Percentiles rank a stretch among this genome's conserved stretches.
Conservation (phyloP, 352 stramenopile species). For the Phytophthora boehmeriae region DNA sequence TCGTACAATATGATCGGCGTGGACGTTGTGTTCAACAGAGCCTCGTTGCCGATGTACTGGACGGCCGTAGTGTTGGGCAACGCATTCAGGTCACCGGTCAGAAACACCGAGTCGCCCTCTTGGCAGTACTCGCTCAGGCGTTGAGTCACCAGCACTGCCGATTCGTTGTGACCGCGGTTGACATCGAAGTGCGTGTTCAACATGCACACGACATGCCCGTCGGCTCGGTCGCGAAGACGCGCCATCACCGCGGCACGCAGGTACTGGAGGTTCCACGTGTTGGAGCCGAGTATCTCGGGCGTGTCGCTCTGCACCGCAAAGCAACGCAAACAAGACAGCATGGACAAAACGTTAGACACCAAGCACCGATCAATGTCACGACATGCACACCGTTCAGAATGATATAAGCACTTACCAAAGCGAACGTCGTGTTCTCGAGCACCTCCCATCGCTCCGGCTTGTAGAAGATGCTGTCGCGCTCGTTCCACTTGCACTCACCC, state of each 20-base stretch:
- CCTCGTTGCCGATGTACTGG: constrained; percentile 41
- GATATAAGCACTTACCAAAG: constrained; percentile 43
- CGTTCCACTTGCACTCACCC: constrained; percentile 54
- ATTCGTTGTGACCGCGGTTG: constrained; percentile 52
- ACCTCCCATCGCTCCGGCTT: constrained; percentile 42
- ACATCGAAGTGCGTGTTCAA: constrained; percentile 81
- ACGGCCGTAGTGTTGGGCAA: constrained; percentile 33
- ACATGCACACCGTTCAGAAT: background rate
- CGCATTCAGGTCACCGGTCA: constrained; percentile 72
- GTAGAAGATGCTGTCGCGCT: constrained; percentile 77
- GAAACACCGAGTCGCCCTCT: constrained; percentile 46
- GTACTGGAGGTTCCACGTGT: constrained; percentile 72
- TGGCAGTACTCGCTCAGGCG: constrained; percentile 48
- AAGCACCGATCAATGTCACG: background rate
- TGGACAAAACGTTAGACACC: background rate
- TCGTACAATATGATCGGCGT: constrained; percentile 64
- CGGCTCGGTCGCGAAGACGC: constrained; percentile 39
- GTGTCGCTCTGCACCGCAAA: constrained; percentile 49
- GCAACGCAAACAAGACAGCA: background rate
- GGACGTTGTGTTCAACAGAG: constrained; percentile 10
- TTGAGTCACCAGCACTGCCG: constrained; percentile 49
- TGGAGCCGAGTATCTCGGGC: constrained; percentile 47
- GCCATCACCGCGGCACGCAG: constrained; percentile 55
- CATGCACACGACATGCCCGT: constrained; percentile 45
- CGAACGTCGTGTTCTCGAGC: constrained; percentile 53